A percentile compares a stretch with the other conserved stretches of the same genome.
Conservation (phyloP, 345 rosid species). For the Brassica rapa region DNA sequence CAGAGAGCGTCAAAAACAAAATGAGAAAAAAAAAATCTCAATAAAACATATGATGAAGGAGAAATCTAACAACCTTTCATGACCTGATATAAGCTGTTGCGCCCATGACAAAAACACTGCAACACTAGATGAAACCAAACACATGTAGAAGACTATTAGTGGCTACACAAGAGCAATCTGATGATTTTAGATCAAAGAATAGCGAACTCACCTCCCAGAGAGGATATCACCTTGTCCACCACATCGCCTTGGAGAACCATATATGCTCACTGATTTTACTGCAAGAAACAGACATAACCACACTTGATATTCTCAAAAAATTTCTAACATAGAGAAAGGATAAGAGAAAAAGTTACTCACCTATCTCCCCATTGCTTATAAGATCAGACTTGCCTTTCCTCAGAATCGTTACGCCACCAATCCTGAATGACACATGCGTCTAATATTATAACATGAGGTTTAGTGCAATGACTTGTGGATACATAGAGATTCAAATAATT, state of each 20-base stretch:
- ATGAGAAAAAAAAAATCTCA: no score
- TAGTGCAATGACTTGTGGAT: no score
- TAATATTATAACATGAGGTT: no score
- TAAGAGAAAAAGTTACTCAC: constrained; percentile 42
- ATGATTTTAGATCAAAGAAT: constrained; percentile 6
- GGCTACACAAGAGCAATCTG: background rate
- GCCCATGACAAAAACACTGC: constrained; percentile 93
- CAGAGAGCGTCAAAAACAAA: background rate
- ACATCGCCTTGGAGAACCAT: constrained; percentile 90
- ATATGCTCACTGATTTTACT: constrained; percentile 78
- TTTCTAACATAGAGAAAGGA: background rate
- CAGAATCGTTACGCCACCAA: constrained; percentile 80
- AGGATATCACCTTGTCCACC: constrained; percentile 99
- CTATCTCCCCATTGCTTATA: constrained; percentile 72
- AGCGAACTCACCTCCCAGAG: constrained; percentile 70
- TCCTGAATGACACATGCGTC: constrained; percentile 50
- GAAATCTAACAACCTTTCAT: constrained; percentile 50
- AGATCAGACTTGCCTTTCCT: constrained; percentile 87
- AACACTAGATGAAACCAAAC: constrained; percentile 52
- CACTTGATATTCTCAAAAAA: background rate
- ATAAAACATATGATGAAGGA: background rate
- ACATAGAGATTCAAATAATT: no score
- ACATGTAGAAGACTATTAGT: constrained; percentile 13
- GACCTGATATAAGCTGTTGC: constrained; percentile 39
- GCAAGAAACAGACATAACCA: constrained; percentile 30